These are phyloP conservation scores for Pseudoneurospora amorphoporcata DNA, from an alignment of 495 filamentous ascomycete genomes.

Conservation along the genomic window DNA sequence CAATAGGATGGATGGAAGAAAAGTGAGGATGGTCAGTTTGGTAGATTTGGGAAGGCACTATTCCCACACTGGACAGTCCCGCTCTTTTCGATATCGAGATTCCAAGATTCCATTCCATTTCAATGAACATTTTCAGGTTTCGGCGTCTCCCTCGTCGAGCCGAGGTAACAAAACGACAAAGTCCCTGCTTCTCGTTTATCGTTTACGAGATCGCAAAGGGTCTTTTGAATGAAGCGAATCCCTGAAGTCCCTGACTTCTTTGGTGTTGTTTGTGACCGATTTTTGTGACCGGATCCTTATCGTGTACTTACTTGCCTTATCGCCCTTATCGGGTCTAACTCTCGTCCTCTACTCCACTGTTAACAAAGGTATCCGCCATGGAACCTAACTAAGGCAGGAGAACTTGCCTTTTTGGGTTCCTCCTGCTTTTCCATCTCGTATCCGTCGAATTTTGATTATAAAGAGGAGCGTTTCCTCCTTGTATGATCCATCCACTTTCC, in stretches of 20 bases:
- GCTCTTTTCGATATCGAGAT: not conserved
- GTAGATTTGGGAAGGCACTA: too few species aligned
- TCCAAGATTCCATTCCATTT: not conserved
- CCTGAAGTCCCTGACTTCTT: not conserved
- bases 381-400: not conserved
- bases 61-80: not conserved
- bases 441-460: not conserved
- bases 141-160: not conserved
- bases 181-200: not conserved
- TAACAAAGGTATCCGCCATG: too few species aligned
- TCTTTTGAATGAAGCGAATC: not conserved
- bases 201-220: not conserved
- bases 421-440: not conserved
- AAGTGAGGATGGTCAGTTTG: not conserved
- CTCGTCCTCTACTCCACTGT: too few species aligned
- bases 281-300: not conserved
- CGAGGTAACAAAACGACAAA: not conserved
- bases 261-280: not conserved
- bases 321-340: not conserved
- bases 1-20: not conserved
- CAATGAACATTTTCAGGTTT: not conserved
- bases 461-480: not conserved
- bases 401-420: not conserved
- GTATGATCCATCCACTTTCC: not conserved
- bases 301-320: too few species aligned